Evolutionary conservation across 192 early-diverging fungal genomes (phyloP).

Genomic region (Spizellomyces punctatus): DNA sequence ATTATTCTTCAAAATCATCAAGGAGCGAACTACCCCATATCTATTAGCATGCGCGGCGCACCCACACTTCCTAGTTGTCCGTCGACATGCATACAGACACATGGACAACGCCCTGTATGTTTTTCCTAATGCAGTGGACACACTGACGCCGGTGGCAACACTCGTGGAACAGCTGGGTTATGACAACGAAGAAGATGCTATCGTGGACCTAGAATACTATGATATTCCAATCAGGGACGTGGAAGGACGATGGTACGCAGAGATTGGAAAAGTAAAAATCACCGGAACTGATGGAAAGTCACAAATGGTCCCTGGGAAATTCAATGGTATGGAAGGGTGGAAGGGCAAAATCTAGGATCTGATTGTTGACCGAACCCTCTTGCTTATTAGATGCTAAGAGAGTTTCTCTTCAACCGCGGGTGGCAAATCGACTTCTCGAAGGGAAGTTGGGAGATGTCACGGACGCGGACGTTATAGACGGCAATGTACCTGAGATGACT

Average conservation of each 20-base stretch:
- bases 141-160: slow-evolving; percentile 46
- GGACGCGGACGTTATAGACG: slow-evolving; percentile 31
- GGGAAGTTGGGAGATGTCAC: slow-evolving; percentile 15
- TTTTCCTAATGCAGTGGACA: slow-evolving; percentile 51
- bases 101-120: slow-evolving; percentile 62
- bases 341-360: slow-evolving; percentile 3
- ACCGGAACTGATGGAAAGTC: slow-evolving; percentile 4
- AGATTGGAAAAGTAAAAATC: slow-evolving; percentile 37
- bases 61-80: slow-evolving; percentile 71
- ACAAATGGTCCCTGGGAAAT: slow-evolving; percentile 8
- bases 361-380: not conserved
- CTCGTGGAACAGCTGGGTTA: slow-evolving; percentile 63
- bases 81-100: slow-evolving; percentile 71
- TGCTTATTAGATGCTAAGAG: slow-evolving; percentile 22
- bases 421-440: slow-evolving; percentile 30
- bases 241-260: slow-evolving; percentile 27
- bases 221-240: slow-evolving; percentile 26
- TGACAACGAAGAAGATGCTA: slow-evolving; percentile 57
- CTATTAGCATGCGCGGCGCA: slow-evolving; percentile 80
- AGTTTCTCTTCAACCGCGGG: slow-evolving; percentile 27
- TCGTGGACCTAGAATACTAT: slow-evolving; percentile 37
- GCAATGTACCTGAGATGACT: slow-evolving; percentile 6
- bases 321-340: slow-evolving; percentile 25
- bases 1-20: slow-evolving; percentile 75
- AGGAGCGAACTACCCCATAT: slow-evolving; percentile 60